Base-by-base conservation (phyloP, 2,329 filamentous ascomycete genomes). In the Helminthosporium solani region DNA sequence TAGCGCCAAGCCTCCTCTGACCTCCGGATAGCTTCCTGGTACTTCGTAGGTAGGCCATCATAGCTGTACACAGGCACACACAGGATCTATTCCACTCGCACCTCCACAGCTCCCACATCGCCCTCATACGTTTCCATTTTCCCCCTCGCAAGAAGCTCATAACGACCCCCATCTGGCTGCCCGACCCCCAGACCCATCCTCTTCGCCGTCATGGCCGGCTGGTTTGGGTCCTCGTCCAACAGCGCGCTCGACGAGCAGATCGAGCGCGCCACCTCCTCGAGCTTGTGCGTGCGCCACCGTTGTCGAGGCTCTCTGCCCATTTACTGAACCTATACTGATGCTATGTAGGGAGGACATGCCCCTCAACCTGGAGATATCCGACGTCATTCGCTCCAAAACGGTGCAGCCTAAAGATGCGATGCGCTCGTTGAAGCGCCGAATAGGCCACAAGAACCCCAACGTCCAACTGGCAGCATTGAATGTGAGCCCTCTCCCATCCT, bases 321-420 rank as follows among this genome's bases (percentile, higher is more conserved):
- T 16, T 28, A 2, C 16, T 39, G 2, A 7, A 2, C 9, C 12
- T 9, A 7, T 46, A 47, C 57, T 65, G 40, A 61, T 47, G 16
- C 15, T 7, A 14, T 16, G 5, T 61, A 95, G 90, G 58, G 91
- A 99, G 74, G 92, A 99, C 67, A 97, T 99, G 70, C 87, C 94
- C 33, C 83, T 96, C 59, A 97, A 97, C 70, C 85, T 99, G 65
- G 94, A 99, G 73, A 97, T 99, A 61, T 96, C 92, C 70, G 94
- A 99, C 75, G 79, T 95, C 60, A 96, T 99, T 71, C 84, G 94
- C 61, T 97, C 91, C 64, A 97, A 97, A 77, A 95, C 90, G 15
- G 92, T 99, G 40, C 90, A 91, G 70, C 92, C 94, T 43, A 96
- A 92, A 73, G 94, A 99, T 73, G 94, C 94, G 52, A 99, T 99